Conservation (phyloP, 2,329 filamentous ascomycete genomes). For the Xylaria sp. region DNA sequence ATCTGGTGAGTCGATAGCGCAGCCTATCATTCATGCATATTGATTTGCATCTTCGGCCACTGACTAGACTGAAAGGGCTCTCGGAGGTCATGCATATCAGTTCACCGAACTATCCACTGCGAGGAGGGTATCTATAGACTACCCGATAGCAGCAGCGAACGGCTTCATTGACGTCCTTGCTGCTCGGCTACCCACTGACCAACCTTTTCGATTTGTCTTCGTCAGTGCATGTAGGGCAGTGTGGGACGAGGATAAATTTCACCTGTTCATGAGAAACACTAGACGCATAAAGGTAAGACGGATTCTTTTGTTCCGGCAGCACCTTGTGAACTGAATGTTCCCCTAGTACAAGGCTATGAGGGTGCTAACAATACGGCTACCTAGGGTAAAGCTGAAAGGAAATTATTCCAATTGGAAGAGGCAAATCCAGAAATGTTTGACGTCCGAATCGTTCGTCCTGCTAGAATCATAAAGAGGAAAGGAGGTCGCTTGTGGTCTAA, state of each 20-base stretch:
- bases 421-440: constrained; percentile 48
- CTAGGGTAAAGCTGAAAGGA: constrained; percentile 53
- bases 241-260: constrained; percentile 49
- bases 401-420: constrained; percentile 51
- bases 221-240: constrained; percentile 53
- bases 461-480: constrained; percentile 46
- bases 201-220: constrained; percentile 56
- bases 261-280: constrained; percentile 52
- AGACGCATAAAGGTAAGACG: constrained; percentile 50
- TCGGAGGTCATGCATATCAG: constrained; percentile 43
- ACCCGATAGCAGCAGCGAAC: constrained; percentile 66
- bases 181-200: constrained; percentile 44
- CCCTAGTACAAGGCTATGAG: neutral
- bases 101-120: neutral
- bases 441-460: constrained; percentile 53
- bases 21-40: neutral
- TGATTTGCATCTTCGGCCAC: neutral
- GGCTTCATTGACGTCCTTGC: constrained; percentile 58
- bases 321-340: neutral
- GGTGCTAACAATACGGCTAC: constrained; percentile 14
- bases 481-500: constrained; percentile 44
- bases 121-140: constrained; percentile 21
- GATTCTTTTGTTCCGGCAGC: neutral
- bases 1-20: constrained; percentile 67
- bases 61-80: constrained; percentile 48